Evolutionary conservation across 2,329 filamentous ascomycete genomes (phyloP).

Genomic region (Plectosphaerella cucumerina): DNA sequence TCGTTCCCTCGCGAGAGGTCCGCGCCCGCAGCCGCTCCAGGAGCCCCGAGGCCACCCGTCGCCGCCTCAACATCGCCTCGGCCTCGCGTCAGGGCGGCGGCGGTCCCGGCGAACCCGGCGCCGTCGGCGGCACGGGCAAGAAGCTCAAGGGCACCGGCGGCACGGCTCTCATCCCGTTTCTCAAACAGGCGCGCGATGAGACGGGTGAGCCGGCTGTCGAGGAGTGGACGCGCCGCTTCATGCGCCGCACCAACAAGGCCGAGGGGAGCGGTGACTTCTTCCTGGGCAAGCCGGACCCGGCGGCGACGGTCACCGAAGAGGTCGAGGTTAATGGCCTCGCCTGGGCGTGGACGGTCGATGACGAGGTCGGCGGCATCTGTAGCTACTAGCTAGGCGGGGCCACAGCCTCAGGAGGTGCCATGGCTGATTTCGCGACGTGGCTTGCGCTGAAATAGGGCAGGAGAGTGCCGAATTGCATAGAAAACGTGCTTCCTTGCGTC

Average conservation of each 20-base stretch:
- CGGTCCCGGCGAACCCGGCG: not conserved
- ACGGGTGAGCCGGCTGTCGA: conserved; percentile 86
- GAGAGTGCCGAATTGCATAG: too few relatives aligned
- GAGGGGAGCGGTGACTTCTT: conserved; percentile 55
- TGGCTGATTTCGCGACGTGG: too few relatives aligned
- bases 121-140: conserved; percentile 30
- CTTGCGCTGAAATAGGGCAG: too few relatives aligned
- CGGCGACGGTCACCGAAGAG: conserved; percentile 31
- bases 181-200: conserved; percentile 95
- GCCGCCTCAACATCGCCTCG: conserved; percentile 57
- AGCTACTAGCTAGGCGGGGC: conserved; percentile 32
- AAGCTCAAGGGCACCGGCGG: conserved; percentile 87
- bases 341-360: conserved; percentile 84
- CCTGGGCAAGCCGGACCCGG: conserved; percentile 46
- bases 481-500: not conserved
- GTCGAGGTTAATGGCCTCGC: conserved; percentile 64
- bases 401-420: too few relatives aligned
- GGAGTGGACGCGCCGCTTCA: conserved; percentile 55
- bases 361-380: conserved; percentile 65
- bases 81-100: conserved; percentile 40
- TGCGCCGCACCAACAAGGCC: conserved; percentile 46
- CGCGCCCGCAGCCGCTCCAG: conserved; percentile 59
- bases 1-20: conserved; percentile 77
- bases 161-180: conserved; percentile 88
- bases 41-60: conserved; percentile 48